Base-by-base conservation (phyloP, 78 protist species). In the Polysphondylium violaceum region DNA sequence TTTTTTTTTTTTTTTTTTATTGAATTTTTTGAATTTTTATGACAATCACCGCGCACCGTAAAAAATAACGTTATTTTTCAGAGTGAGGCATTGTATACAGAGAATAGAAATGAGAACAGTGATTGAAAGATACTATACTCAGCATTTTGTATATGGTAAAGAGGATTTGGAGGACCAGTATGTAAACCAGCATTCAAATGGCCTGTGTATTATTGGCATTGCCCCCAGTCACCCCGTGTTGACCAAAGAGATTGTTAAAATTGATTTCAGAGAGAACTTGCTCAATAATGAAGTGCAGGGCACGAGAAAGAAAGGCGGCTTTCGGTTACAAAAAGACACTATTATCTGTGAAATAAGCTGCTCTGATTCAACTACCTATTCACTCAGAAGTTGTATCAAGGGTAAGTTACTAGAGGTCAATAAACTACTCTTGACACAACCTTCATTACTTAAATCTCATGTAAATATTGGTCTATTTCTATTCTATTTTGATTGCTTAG, bases 101-200 rank as follows among this genome's bases (percentile, higher is more conserved):
- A 60, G 25, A 65, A 65, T 36, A 50, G 0, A 43, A n/a, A 81
- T 83, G 90, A 83, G 72, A 69, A 83, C 90, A 9, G 68, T 83
- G 23, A 58, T 83, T 41, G 90, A 83, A 83, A 83, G 90, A 83
- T 83, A 83, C 59, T 83, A 83, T 83, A 43, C 74, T 51, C 78
- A 69, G 33, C 67, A 36, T 53, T 79, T 25, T 79, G 9, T 2
- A 6, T 7, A 53, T 7, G 44, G 35, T 76, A 23, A 29, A 23
- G 31, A 21, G 5, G 33, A 65, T 11, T 43, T 44, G 36, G 72
- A 83, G 21, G 90, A 83, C 59, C 47, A 31, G 16, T 83, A 69
- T 44, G 51, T 83, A n/a, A 83, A 83, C 69, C 41, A 35, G 58
- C 90, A 83, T 58, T 47, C 90, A 7, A 83, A 83, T 69, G 90